Conservation (phyloP, 2,329 filamentous ascomycete species). For the Sclerotiophoma versabilis region DNA sequence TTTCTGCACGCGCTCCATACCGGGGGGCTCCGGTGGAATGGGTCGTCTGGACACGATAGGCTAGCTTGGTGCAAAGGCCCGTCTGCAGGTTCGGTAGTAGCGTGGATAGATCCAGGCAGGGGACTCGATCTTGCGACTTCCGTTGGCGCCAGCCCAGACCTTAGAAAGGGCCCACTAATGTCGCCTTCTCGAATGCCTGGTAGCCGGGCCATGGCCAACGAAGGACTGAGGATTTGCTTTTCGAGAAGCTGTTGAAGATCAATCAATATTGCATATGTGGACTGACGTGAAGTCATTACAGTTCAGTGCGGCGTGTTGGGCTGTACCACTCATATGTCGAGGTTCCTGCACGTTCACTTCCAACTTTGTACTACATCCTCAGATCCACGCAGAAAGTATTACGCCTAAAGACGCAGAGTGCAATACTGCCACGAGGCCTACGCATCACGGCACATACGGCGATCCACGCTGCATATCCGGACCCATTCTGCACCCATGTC, state of each 20-base stretch:
- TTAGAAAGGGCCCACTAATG: neutral
- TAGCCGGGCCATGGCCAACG: neutral
- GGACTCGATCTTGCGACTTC: slow-evolving; percentile 1
- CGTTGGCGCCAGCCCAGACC: slow-evolving; percentile 11
- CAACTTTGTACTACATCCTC: neutral
- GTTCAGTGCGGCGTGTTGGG: neutral
- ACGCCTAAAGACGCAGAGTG: neutral
- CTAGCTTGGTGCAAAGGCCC: slow-evolving; percentile 1
- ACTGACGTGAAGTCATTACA: neutral
- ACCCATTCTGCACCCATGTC: slow-evolving; percentile 5
- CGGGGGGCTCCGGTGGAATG: neutral
- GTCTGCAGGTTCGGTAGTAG: neutral
- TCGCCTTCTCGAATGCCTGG: slow-evolving; percentile 1
- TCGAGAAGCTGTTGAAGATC: slow-evolving; percentile 2
- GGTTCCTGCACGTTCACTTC: neutral
- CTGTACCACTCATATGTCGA: slow-evolving; percentile 2
- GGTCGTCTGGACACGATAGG: slow-evolving; percentile 1
- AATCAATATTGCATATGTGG: neutral
- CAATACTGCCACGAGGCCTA: neutral
- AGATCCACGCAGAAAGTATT: neutral
- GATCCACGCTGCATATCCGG: slow-evolving; percentile 6
- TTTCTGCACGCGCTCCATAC: neutral
- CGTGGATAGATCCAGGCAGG: neutral
- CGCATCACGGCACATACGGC: neutral
- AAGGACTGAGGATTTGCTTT: slow-evolving; percentile 6